A percentile compares a stretch with the other conserved stretches of the same genome.
Evolutionary conservation across 2,329 filamentous ascomycete species (phyloP).

Genomic region (Cordyceps javanica): DNA sequence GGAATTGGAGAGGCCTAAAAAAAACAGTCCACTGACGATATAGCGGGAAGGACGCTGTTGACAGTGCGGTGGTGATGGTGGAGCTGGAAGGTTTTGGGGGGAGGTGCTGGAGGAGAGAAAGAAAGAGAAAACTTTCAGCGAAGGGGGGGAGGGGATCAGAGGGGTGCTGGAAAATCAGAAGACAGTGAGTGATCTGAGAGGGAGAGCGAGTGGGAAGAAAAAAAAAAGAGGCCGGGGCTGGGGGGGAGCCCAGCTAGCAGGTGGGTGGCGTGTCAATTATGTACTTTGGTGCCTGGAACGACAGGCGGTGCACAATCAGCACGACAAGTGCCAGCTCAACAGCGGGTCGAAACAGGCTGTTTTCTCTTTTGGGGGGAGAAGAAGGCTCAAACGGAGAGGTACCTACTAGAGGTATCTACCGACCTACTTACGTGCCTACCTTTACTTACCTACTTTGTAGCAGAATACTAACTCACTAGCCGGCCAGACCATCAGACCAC

Average conservation of each 20-base stretch:
- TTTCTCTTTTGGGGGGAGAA: neutral
- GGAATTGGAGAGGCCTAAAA: neutral
- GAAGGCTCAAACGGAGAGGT: too few relatives aligned
- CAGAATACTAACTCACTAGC: too few relatives aligned
- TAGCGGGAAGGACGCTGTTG: conserved; percentile 9
- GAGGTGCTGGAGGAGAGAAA: conserved; percentile 16
- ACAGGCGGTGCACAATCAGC: conserved; percentile 24
- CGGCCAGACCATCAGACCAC: too few relatives aligned
- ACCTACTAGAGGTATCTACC: too few relatives aligned
- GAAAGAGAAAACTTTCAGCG: conserved; percentile 21
- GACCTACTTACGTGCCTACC: too few relatives aligned
- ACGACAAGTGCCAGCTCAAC: neutral
- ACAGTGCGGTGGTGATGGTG: conserved; percentile 20
- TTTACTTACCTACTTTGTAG: too few relatives aligned
- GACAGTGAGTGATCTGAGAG: conserved; percentile 18
- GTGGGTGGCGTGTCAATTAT: conserved; percentile 31
- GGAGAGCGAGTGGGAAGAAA: too few relatives aligned
- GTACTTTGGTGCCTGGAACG: conserved; percentile 22
- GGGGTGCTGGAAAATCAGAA: conserved; percentile 21
- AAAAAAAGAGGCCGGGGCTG: conserved; percentile 17
- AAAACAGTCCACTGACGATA: conserved; percentile 10
- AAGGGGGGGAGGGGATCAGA: conserved; percentile 21
- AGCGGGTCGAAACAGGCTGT: neutral
- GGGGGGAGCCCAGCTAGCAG: conserved; percentile 14
- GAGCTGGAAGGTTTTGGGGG: conserved; percentile 13